Conservation (phyloP, 2,329 filamentous ascomycete species). For the Aspergillus unguis region DNA sequence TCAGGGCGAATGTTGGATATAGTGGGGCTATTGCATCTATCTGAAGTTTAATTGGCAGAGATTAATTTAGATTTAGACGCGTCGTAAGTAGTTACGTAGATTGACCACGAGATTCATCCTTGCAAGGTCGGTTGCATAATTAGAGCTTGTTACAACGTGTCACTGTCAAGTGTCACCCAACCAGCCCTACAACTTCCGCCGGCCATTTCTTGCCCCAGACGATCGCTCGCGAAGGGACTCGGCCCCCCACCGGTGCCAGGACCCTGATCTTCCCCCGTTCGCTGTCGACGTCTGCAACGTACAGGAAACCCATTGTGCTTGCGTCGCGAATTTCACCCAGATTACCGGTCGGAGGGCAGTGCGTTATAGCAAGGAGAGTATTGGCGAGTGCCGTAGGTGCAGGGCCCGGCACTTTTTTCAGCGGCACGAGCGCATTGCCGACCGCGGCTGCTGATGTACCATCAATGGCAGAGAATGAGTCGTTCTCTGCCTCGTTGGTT, state of each 20-base stretch:
- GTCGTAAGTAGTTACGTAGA: conserved; percentile 10
- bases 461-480: conserved; percentile 15
- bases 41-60: conserved; percentile 2
- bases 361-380: conserved; percentile 79
- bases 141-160: too few species aligned
- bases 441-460: conserved; percentile 14
- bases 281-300: conserved; percentile 87
- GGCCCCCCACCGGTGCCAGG: conserved; percentile 77
- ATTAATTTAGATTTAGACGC: conserved; percentile 10
- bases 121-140: too few species aligned
- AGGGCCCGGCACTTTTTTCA: conserved; percentile 64
- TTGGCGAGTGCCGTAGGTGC: conserved; percentile 64
- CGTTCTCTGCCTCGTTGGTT: conserved; percentile 24
- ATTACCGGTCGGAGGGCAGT: conserved; percentile 66
- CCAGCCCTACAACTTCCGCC: conserved; percentile 74
- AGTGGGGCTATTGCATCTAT: conserved; percentile 1
- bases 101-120: neutral
- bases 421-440: conserved; percentile 25
- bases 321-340: conserved; percentile 73
- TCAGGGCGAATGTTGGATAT: neutral
- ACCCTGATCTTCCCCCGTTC: conserved; percentile 76
- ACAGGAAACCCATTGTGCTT: conserved; percentile 86
- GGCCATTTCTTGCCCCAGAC: conserved; percentile 79
- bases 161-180: conserved; percentile 46
- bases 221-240: conserved; percentile 74